A percentile compares a stretch with the other conserved stretches of the same genome.
Conservation (phyloP, 2,329 filamentous ascomycete species). For the Camillea tinctor region DNA sequence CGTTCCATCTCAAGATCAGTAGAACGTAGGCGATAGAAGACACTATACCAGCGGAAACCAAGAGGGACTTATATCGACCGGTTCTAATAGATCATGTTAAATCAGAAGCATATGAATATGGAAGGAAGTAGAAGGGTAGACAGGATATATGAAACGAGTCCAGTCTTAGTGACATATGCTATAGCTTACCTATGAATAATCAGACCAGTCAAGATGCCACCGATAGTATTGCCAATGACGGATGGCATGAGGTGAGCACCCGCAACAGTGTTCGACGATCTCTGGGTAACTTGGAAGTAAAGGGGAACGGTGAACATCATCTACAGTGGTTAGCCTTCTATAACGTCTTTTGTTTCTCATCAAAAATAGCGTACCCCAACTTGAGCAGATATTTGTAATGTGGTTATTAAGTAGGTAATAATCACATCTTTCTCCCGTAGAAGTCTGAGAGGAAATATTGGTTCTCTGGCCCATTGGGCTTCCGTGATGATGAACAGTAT, state of each 20-base stretch:
- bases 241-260: conserved; percentile 63
- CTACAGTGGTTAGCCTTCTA: conserved; percentile 23
- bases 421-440: conserved; percentile 51
- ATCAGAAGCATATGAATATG: not conserved
- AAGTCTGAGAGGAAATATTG: conserved; percentile 57
- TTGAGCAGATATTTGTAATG: conserved; percentile 56
- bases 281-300: conserved; percentile 64
- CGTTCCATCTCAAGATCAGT: conserved; percentile 57
- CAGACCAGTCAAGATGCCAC: conserved; percentile 57
- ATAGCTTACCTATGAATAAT: conserved; percentile 47
- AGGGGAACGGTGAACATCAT: conserved; percentile 65
- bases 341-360: not conserved
- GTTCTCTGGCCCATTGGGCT: conserved; percentile 46
- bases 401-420: conserved; percentile 49
- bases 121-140: not conserved
- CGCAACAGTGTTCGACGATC: conserved; percentile 55
- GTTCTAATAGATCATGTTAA: conserved; percentile 38
- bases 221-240: conserved; percentile 63
- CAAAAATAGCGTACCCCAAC: conserved; percentile 41
- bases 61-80: conserved; percentile 56
- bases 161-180: not conserved
- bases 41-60: conserved; percentile 48
- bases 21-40: conserved; percentile 51
- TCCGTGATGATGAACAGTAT: conserved; percentile 36
- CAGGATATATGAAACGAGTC: not conserved